These are phyloP conservation scores for Gentiana straminea DNA, from an alignment of 257 asterid species.

Conservation along the genomic window DNA sequence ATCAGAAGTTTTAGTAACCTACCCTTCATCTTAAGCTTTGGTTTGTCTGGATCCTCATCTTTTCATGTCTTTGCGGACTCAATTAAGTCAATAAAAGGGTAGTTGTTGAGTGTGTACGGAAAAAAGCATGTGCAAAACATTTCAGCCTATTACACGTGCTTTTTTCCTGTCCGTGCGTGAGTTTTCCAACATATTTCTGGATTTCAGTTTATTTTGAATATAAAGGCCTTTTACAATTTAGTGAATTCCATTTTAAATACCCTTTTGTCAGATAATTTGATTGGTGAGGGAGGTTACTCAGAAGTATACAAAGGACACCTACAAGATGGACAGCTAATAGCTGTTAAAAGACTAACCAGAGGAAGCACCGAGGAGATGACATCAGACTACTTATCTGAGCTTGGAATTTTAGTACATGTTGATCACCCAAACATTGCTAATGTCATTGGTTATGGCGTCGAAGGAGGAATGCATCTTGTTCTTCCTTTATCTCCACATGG, in stretches of 20 bases:
- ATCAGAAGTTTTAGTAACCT: background rate
- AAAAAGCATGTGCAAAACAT: too few species aligned
- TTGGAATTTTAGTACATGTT: slow-evolving; percentile 91
- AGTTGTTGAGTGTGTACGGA: too few species aligned
- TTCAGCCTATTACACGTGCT: too few species aligned
- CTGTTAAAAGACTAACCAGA: slow-evolving; percentile 69
- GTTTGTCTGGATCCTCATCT: too few species aligned
- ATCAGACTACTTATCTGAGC: slow-evolving; percentile 80
- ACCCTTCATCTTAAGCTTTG: background rate
- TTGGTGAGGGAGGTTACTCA: slow-evolving; percentile 96
- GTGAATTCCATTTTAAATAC: background rate
- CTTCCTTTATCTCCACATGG: slow-evolving; percentile 96
- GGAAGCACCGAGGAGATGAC: slow-evolving; percentile 93
- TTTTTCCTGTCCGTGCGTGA: too few species aligned
- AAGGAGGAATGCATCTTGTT: slow-evolving; percentile 98
- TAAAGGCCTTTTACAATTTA: background rate
- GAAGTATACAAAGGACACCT: slow-evolving; percentile 85
- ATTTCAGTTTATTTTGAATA: too few species aligned
- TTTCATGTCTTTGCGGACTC: too few species aligned
- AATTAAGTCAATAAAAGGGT: too few species aligned
- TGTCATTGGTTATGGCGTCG: slow-evolving; percentile 91
- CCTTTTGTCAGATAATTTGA: slow-evolving; percentile 45
- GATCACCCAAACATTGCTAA: slow-evolving; percentile 79
- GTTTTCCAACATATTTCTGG: background rate
- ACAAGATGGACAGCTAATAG: slow-evolving; percentile 68